phyloP scores from a whole-genome alignment of 495 filamentous ascomycete genomes.

The Tuber melanosporum region DNA sequence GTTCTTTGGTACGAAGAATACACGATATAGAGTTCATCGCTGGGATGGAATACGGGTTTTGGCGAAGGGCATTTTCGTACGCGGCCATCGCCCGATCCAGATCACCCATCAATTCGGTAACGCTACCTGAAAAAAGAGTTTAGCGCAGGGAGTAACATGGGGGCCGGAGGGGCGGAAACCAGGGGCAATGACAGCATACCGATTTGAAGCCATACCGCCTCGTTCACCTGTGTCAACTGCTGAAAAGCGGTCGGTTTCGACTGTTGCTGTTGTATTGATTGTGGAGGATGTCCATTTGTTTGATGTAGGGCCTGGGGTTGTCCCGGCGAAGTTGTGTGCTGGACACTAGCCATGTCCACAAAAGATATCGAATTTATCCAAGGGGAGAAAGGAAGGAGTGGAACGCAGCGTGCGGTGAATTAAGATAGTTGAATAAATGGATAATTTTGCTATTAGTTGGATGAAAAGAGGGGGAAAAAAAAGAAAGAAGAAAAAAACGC shows the following conservation, averaged over 20 bases:
- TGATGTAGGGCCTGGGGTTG: conserved; percentile 39
- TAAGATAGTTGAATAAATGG: neutral
- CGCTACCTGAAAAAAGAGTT: conserved; percentile 53
- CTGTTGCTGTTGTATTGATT: conserved; percentile 51
- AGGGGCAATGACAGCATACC: conserved; percentile 52
- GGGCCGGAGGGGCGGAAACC: conserved; percentile 15
- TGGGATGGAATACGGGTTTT: conserved; percentile 81
- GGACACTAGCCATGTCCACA: conserved; percentile 32
- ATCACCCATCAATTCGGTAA: conserved; percentile 83
- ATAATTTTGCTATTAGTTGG: neutral
- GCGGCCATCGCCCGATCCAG: conserved; percentile 78
- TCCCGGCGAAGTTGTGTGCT: conserved; percentile 37
- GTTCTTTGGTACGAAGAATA: conserved; percentile 83
- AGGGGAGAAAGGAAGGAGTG: neutral
- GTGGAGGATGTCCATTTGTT: conserved; percentile 39
- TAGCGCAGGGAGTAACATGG: neutral
- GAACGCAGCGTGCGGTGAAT: neutral
- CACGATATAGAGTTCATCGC: conserved; percentile 93
- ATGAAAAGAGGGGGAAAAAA: neutral
- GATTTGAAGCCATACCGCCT: conserved; percentile 87
- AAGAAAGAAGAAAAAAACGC: neutral
- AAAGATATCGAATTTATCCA: neutral
- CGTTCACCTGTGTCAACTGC: conserved; percentile 62
- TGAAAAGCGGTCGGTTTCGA: conserved; percentile 55
- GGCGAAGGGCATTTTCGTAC: conserved; percentile 80